Base-by-base conservation (phyloP, 2,329 filamentous ascomycete genomes). In the Fonsecaea erecta region DNA sequence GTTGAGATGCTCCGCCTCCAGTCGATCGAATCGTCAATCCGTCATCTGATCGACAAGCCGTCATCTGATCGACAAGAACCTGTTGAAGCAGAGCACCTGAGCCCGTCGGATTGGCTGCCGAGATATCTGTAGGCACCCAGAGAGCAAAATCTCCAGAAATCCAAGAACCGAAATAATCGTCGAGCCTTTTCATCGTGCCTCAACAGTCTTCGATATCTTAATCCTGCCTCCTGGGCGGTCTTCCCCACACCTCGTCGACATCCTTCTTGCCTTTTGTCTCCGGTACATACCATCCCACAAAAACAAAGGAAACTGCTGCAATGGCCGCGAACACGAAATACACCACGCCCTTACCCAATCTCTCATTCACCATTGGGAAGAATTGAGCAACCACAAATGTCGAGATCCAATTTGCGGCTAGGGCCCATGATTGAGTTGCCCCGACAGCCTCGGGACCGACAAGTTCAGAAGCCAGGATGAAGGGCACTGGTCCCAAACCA, bases 351-450 rank as follows among this genome's bases (percentile, higher is more conserved):
- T 89, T 85, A 0, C 89, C 90, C 59, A 97, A 78, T 3, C 85
- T 85, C 52, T 87, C 85, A 74, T 96, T 96, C 67, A 96, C 78
- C 24, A 97, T 85, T 0, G 95, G 94, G 81, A 99, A 97, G 79
- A 97, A 96, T 73, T 97, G 93, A 0, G 94, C 93, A 1, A 99
- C 93, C 18, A 96, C 72, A 74, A 97, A 98, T 0, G 94, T 98
- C 0, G 93, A 90, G 35, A 92, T 84, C 83, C 96, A 98, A 77
- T 95, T 98, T 8, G 92, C 90, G 0, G 88, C 92, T 79, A 98
- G 79, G 0, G 90, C 91, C 85, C 93, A 96, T 64, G 90, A 93
- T 77, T 99, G 95, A 0, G 92, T 90, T 0, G 94, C 92, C 1
- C 94, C 93, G 0, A 97, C 93, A 0, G 94, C 95, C 75, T 97